Evolutionary conservation across 2,329 filamentous ascomycete species (phyloP).

Genomic region (Paracoccidioides lutzii): DNA sequence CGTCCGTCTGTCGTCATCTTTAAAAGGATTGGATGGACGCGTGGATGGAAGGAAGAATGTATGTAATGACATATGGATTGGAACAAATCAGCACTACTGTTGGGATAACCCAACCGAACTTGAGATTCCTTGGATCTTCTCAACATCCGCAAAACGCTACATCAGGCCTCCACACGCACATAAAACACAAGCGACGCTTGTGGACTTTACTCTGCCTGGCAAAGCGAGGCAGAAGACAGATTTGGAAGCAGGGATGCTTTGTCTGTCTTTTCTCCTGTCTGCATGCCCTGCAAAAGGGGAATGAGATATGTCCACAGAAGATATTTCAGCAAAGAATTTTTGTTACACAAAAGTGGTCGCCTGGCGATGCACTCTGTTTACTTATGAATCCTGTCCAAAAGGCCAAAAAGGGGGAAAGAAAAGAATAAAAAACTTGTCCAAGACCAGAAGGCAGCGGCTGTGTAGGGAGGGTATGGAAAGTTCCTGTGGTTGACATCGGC

Average conservation of each 20-base stretch:
- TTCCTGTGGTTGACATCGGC: not conserved
- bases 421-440: not conserved
- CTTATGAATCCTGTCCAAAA: not conserved
- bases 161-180: not conserved
- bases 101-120: not conserved
- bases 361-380: not conserved
- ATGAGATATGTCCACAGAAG: not conserved
- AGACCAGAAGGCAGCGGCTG: not conserved
- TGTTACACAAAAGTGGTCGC: not conserved
- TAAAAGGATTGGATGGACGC: not conserved
- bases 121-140: not conserved
- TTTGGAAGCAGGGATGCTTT: not conserved
- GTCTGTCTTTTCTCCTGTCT: not conserved
- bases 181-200: not conserved
- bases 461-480: not conserved
- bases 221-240: not conserved
- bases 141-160: not conserved
- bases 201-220: not conserved
- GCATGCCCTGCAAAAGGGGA: not conserved
- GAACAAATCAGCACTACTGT: not conserved
- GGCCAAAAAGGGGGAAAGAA: not conserved
- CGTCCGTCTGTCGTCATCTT: not conserved
- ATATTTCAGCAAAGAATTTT: not conserved
- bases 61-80: not conserved
- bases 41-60: too few relatives aligned